phyloP scores from a whole-genome alignment of 192 early-diverging fungal species.

The Haplosporangium gracile region DNA sequence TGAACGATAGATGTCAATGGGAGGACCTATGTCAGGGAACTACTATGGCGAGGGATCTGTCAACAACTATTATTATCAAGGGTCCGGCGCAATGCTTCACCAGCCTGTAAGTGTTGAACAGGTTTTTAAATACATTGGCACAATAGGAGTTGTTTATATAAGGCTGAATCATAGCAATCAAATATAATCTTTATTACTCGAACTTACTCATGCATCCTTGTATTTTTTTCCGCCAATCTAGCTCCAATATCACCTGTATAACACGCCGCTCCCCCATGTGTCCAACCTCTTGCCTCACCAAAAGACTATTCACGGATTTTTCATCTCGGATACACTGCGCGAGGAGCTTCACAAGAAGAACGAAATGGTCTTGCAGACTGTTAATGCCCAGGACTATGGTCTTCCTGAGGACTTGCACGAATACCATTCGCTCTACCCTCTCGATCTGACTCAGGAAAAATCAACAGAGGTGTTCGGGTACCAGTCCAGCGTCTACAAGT shows the following conservation, averaged over 20 bases:
- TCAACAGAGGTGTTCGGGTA: constrained; percentile 75
- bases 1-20: constrained; percentile 32
- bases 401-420: constrained; percentile 87
- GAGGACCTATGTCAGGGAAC: constrained; percentile 24
- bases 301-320: constrained; percentile 85
- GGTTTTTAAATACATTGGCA: background rate
- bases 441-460: constrained; percentile 69
- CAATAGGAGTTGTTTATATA: too few relatives aligned
- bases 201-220: background rate
- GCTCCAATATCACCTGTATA: constrained; percentile 89
- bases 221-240: constrained; percentile 22
- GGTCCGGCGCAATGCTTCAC: constrained; percentile 43
- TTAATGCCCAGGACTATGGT: constrained; percentile 68
- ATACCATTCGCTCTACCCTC: constrained; percentile 87
- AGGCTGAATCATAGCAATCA: too few relatives aligned
- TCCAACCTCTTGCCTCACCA: constrained; percentile 81
- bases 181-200: too few relatives aligned
- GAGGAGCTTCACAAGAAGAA: constrained; percentile 82
- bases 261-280: constrained; percentile 75
- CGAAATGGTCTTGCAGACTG: constrained; percentile 67
- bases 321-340: constrained; percentile 86
- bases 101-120: constrained; percentile 28
- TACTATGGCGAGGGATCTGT: constrained; percentile 43
- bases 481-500: constrained; percentile 87
- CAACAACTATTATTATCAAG: constrained; percentile 48